Evolutionary conservation across 148 eudicot species (phyloP).

Genomic region (Hydrangea macrophylla): DNA sequence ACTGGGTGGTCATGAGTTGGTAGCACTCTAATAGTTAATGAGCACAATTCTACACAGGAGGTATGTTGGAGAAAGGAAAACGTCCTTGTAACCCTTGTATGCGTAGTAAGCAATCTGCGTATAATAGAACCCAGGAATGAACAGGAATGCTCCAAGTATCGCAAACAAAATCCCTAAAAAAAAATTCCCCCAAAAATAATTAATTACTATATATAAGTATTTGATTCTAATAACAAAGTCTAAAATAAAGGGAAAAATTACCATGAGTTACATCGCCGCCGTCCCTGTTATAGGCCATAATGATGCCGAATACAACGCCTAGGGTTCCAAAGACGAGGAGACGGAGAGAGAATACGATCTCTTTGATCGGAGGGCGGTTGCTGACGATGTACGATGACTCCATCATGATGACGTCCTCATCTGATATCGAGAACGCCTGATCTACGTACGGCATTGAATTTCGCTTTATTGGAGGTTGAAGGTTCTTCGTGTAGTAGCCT

Average conservation of each 20-base stretch:
- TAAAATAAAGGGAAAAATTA: conserved; percentile 16
- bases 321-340: conserved; percentile 79
- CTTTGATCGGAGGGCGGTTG: conserved; percentile 79
- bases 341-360: conserved; percentile 82
- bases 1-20: background rate
- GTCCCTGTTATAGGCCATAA: conserved; percentile 69
- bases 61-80: conserved; percentile 89
- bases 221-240: no score
- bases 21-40: no score
- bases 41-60: conserved; percentile 58
- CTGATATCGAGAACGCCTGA: conserved; percentile 88
- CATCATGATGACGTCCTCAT: conserved; percentile 89
- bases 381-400: conserved; percentile 56
- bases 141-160: conserved; percentile 73
- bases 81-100: conserved; percentile 97
- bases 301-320: conserved; percentile 56
- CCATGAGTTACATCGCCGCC: conserved; percentile 94
- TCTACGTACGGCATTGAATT: conserved; percentile 99
- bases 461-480: no score
- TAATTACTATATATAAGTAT: no score
- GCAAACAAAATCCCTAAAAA: conserved; percentile 87
- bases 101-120: conserved; percentile 98
- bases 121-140: conserved; percentile 92
- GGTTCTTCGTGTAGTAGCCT: no score
- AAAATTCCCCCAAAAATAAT: no score